Percentiles rank a stretch among this genome's conserved stretches.
Evolutionary conservation across 2,329 filamentous ascomycete species (phyloP).

Genomic region (Orbilia oligospora): DNA sequence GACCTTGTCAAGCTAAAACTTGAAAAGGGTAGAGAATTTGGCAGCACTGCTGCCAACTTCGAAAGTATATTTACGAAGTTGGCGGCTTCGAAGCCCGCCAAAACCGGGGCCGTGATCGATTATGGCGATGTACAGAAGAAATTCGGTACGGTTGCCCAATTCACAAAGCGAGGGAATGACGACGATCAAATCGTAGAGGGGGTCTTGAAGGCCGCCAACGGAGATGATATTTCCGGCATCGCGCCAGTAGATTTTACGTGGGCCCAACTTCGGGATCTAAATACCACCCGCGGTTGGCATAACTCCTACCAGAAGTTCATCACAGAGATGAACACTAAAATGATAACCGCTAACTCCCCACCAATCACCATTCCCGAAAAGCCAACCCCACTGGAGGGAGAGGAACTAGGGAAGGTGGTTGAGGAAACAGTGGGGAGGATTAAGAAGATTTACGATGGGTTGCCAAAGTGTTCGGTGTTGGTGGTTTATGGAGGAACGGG

Average conservation of each 20-base stretch:
- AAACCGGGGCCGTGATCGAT: slow-evolving; percentile 83
- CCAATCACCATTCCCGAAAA: slow-evolving; percentile 33
- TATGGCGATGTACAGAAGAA: slow-evolving; percentile 84
- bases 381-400: slow-evolving; percentile 28
- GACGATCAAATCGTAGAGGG: slow-evolving; percentile 74
- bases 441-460: slow-evolving; percentile 72
- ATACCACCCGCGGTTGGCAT: slow-evolving; percentile 77
- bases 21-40: slow-evolving; percentile 90
- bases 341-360: slow-evolving; percentile 30
- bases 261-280: slow-evolving; percentile 77
- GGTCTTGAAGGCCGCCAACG: slow-evolving; percentile 71
- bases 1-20: slow-evolving; percentile 96
- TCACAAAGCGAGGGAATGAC: slow-evolving; percentile 71
- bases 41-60: slow-evolving; percentile 80
- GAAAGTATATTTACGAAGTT: slow-evolving; percentile 93
- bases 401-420: slow-evolving; percentile 60
- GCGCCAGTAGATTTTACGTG: slow-evolving; percentile 78
- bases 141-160: slow-evolving; percentile 73
- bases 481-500: slow-evolving; percentile 78
- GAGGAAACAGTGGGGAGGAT: slow-evolving; percentile 68
- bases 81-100: slow-evolving; percentile 72
- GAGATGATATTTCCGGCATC: slow-evolving; percentile 71
- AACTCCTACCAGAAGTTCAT: slow-evolving; percentile 53
- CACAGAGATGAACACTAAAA: slow-evolving; percentile 35
- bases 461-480: slow-evolving; percentile 77